phyloP scores from a whole-genome alignment of 2,329 filamentous ascomycete species.

The Botrytis porri region DNA sequence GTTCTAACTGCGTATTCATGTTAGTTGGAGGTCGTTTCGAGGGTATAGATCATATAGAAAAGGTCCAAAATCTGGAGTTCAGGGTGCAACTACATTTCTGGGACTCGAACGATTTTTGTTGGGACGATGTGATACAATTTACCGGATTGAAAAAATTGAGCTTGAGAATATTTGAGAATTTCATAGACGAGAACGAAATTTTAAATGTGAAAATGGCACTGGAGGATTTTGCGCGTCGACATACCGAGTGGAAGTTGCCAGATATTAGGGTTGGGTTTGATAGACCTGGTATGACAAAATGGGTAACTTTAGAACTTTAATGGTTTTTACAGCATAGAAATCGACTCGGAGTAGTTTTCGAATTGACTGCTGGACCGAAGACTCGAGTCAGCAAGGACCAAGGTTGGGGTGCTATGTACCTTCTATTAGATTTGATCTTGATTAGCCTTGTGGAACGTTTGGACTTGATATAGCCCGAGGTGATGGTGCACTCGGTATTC shows the following conservation, averaged over 20 bases:
- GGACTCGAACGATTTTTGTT: neutral
- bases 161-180: neutral
- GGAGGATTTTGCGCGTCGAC: neutral
- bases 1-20: slow-evolving; percentile 22
- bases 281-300: neutral
- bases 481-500: too few species aligned
- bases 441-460: neutral
- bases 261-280: neutral
- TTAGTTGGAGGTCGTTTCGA: slow-evolving; percentile 25
- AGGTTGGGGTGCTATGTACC: neutral
- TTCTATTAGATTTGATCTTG: neutral
- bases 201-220: neutral
- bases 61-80: slow-evolving; percentile 24
- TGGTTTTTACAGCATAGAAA: neutral
- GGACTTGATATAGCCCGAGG: too few species aligned
- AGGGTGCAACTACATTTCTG: slow-evolving; percentile 15
- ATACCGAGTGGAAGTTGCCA: neutral
- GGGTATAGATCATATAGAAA: slow-evolving; percentile 25
- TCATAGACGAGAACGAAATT: neutral
- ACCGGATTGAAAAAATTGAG: neutral
- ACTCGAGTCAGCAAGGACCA: neutral
- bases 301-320: neutral
- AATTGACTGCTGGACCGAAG: neutral
- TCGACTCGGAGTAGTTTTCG: neutral
- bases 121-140: neutral